Conservation (phyloP, 257 asterid species). For the Capsicum baccatum region DNA sequence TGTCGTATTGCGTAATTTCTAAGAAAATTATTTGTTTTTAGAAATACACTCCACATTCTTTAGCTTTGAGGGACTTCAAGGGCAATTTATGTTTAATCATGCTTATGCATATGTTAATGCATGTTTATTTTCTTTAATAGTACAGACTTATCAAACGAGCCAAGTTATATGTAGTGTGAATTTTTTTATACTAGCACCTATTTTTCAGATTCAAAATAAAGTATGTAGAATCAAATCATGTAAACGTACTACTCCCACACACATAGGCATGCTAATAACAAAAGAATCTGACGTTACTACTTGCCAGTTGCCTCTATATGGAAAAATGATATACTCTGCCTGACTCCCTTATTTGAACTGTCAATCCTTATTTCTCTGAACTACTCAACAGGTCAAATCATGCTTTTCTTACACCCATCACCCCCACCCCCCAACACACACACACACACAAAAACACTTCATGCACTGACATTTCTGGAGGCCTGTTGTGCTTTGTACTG, state of each 20-base stretch:
- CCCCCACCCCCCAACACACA: neutral
- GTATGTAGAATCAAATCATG: neutral
- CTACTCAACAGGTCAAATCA: conserved; percentile 40
- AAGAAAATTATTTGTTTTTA: too few species aligned
- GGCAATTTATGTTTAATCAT: too few species aligned
- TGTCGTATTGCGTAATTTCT: too few species aligned
- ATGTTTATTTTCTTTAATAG: too few species aligned
- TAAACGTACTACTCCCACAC: neutral
- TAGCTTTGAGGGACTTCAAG: too few species aligned
- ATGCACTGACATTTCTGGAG: conserved; percentile 2
- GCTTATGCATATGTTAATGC: too few species aligned
- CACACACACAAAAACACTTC: conserved; percentile 13
- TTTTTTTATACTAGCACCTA: neutral
- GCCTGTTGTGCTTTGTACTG: conserved; percentile 29
- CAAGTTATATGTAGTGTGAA: neutral
- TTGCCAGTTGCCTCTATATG: neutral
- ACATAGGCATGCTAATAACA: conserved; percentile 8
- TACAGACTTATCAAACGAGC: too few species aligned
- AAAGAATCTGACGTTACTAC: conserved; percentile 12
- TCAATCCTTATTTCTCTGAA: conserved; percentile 28
- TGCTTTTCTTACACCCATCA: conserved; percentile 29
- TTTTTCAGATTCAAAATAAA: neutral
- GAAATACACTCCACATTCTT: too few species aligned
- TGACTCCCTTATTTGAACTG: conserved; percentile 1
- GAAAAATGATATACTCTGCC: neutral